A percentile compares a stretch with the other conserved stretches of the same genome.
These are phyloP conservation scores for Kondoa malvinella DNA, from an alignment of 768 basidiomycete genomes.

Conservation along the genomic window DNA sequence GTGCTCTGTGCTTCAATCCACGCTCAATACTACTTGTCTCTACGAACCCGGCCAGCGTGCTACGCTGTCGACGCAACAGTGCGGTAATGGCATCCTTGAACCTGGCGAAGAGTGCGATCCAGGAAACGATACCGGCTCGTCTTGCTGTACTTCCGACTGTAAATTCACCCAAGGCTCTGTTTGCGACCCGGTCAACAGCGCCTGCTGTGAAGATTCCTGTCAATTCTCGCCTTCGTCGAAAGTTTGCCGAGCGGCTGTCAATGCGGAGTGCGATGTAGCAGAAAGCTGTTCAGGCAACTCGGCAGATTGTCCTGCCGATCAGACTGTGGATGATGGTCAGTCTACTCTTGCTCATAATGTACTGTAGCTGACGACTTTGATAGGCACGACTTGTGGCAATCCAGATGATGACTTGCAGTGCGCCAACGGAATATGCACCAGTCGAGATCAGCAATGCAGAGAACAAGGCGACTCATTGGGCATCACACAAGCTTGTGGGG, in stretches of 20 bases:
- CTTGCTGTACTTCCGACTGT: slow-evolving; percentile 56
- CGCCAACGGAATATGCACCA: slow-evolving; percentile 17
- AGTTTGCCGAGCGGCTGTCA: slow-evolving; percentile 54
- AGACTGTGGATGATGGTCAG: slow-evolving; percentile 39
- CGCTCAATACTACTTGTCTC: slow-evolving; percentile 51
- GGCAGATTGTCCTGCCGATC: slow-evolving; percentile 52
- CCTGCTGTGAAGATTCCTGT: slow-evolving; percentile 58
- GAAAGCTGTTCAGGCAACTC: slow-evolving; percentile 64
- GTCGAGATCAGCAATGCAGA: slow-evolving; percentile 17
- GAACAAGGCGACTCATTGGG: slow-evolving; percentile 15
- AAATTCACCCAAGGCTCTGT: slow-evolving; percentile 44
- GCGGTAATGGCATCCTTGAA: slow-evolving; percentile 62
- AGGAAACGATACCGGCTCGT: slow-evolving; percentile 41
- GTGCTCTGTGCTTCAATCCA: slow-evolving; percentile 37
- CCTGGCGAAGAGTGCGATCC: slow-evolving; percentile 77
- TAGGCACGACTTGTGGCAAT: slow-evolving; percentile 31
- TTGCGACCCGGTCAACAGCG: slow-evolving; percentile 59
- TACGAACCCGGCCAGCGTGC: slow-evolving; percentile 40
- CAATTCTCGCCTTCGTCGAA: slow-evolving; percentile 39
- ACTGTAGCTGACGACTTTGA: background rate
- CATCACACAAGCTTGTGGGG: slow-evolving; percentile 15
- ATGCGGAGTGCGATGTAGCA: slow-evolving; percentile 49
- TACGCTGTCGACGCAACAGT: slow-evolving; percentile 16
- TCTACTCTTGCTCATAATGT: background rate
- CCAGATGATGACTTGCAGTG: slow-evolving; percentile 9